A percentile compares a stretch with the other conserved stretches of the same genome.
Evolutionary conservation across 495 filamentous ascomycete species (phyloP).

Genomic region (Hapsidospora chrysogenum): DNA sequence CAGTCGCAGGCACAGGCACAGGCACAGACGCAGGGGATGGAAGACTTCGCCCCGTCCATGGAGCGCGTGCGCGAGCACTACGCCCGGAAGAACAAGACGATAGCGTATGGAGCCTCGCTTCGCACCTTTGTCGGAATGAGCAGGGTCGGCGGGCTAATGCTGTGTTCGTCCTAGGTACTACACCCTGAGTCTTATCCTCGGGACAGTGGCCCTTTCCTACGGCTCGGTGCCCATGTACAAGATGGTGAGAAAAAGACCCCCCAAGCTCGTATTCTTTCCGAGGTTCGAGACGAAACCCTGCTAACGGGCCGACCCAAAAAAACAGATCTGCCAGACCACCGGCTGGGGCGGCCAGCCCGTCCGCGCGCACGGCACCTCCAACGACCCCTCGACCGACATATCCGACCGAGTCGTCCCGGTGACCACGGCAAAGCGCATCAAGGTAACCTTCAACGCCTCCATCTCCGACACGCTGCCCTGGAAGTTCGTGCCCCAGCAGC

Average conservation of each 20-base stretch:
- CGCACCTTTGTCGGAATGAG: too few species aligned
- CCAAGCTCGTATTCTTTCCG: too few species aligned
- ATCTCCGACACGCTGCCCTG: constrained; percentile 91
- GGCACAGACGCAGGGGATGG: constrained; percentile 1
- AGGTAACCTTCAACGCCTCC: constrained; percentile 89
- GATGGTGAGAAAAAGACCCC: constrained; percentile 50
- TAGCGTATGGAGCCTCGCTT: constrained; percentile 28
- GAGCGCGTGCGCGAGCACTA: constrained; percentile 37
- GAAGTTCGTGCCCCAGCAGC: constrained; percentile 95
- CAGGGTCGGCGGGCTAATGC: too few species aligned
- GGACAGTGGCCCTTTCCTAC: constrained; percentile 82
- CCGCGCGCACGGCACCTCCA: constrained; percentile 47
- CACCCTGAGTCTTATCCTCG: constrained; percentile 68
- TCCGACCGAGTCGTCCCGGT: constrained; percentile 62
- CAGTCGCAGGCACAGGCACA: neutral
- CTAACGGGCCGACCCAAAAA: neutral
- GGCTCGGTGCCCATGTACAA: constrained; percentile 96
- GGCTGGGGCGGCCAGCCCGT: constrained; percentile 92
- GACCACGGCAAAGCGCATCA: constrained; percentile 65
- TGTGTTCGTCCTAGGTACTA: too few species aligned
- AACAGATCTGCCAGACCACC: constrained; percentile 85
- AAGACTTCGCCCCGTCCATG: constrained; percentile 26
- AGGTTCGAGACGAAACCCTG: constrained; percentile 1
- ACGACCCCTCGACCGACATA: constrained; percentile 42
- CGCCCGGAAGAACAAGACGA: constrained; percentile 38